Conservation (phyloP, 495 filamentous ascomycete genomes). For the Penicillium silybi region DNA sequence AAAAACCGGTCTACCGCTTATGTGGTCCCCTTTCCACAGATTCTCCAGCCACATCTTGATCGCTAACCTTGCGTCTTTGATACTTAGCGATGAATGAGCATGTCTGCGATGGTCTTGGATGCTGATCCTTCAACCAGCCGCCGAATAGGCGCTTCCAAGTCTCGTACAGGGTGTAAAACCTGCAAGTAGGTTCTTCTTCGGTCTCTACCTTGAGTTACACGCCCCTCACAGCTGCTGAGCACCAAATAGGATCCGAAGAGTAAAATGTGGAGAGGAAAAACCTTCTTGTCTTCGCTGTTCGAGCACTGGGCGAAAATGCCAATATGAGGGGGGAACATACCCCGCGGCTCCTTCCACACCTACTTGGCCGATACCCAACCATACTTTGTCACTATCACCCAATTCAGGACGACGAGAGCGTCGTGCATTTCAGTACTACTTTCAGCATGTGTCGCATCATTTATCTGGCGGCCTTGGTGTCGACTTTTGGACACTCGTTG, state of each 20-base stretch:
- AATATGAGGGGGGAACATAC: slow-evolving; percentile 14
- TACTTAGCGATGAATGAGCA: no score
- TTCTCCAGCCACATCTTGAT: no score
- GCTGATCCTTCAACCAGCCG: background rate
- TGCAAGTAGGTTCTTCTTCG: slow-evolving; percentile 19
- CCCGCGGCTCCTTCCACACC: background rate
- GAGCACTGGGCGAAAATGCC: slow-evolving; percentile 45
- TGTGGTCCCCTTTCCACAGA: no score
- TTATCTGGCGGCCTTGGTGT: slow-evolving; percentile 44
- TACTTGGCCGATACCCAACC: background rate
- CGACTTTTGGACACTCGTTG: slow-evolving; percentile 51
- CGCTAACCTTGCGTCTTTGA: no score
- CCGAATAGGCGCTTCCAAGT: slow-evolving; percentile 18
- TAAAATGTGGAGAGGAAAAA: slow-evolving; percentile 65
- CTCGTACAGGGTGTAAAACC: slow-evolving; percentile 21
- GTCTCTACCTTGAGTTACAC: background rate
- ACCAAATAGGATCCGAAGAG: slow-evolving; percentile 50
- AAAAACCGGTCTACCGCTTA: no score
- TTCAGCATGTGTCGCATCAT: slow-evolving; percentile 41
- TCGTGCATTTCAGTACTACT: slow-evolving; percentile 51
- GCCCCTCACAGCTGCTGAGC: background rate
- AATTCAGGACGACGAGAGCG: slow-evolving; percentile 21
- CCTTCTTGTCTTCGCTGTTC: slow-evolving; percentile 56
- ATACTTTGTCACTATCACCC: slow-evolving; percentile 4
- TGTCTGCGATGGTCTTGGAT: background rate